phyloP scores from a whole-genome alignment of 495 filamentous ascomycete genomes.

The Penicillium egyptiacum region DNA sequence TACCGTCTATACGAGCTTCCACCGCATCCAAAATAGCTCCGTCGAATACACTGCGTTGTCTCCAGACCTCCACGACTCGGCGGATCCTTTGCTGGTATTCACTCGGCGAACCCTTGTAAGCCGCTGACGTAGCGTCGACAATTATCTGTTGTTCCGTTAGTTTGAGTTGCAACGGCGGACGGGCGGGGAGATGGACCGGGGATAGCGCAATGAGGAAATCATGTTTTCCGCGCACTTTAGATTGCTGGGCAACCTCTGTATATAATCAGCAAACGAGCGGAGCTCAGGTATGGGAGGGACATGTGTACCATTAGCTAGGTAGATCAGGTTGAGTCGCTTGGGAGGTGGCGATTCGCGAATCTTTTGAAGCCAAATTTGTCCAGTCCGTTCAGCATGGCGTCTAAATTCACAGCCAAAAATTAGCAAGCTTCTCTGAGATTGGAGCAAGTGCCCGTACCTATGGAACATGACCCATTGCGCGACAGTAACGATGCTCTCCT shows the following conservation, averaged over 20 bases:
- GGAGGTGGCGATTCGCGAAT: constrained; percentile 78
- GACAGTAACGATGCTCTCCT: constrained; percentile 92
- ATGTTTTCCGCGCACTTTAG: constrained; percentile 82
- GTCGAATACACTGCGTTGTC: constrained; percentile 83
- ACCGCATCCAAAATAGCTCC: constrained; percentile 70
- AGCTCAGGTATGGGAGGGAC: neutral
- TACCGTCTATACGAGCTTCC: constrained; percentile 77
- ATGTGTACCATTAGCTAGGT: constrained; percentile 84
- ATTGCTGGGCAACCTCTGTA: constrained; percentile 91
- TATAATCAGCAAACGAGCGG: constrained; percentile 21
- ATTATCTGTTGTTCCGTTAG: constrained; percentile 59
- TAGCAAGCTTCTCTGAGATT: constrained; percentile 22
- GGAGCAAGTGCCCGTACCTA: constrained; percentile 56
- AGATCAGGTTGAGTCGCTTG: constrained; percentile 88
- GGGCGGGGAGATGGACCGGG: constrained; percentile 49
- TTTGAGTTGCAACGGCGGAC: neutral
- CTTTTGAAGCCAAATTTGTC: constrained; percentile 83
- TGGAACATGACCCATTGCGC: constrained; percentile 99
- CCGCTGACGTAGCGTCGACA: constrained; percentile 75
- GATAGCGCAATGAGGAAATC: constrained; percentile 92
- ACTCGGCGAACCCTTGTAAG: constrained; percentile 80
- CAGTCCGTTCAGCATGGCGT: constrained; percentile 85
- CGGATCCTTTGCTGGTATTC: constrained; percentile 86
- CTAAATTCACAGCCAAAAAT: constrained; percentile 44
- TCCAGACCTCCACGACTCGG: constrained; percentile 93